Conservation (phyloP, 208 protist species). For the Acanthamoeba triangularis region DNA sequence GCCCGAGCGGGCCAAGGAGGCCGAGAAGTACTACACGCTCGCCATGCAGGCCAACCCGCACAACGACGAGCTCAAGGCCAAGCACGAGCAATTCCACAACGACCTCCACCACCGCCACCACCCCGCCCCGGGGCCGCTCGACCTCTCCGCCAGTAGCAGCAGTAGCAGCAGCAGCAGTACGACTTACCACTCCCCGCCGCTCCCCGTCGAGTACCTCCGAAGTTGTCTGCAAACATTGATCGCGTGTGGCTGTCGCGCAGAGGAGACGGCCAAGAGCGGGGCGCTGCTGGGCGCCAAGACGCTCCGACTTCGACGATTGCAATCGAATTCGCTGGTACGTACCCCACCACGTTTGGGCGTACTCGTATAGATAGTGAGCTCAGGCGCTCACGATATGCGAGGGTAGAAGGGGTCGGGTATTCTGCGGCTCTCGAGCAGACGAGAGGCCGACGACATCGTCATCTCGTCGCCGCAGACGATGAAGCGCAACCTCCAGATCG, state of each 20-base stretch:
- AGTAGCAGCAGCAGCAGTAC: too few species aligned
- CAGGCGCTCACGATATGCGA: neutral
- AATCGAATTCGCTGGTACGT: neutral
- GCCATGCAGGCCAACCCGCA: conserved; percentile 70
- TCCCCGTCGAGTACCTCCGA: too few species aligned
- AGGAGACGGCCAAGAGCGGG: neutral
- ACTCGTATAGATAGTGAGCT: too few species aligned
- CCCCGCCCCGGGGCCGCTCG: neutral
- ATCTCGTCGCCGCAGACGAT: conserved; percentile 70
- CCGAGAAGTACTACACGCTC: conserved; percentile 66
- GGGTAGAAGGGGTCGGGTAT: conserved; percentile 6
- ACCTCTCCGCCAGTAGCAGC: neutral
- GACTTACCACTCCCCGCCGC: too few species aligned
- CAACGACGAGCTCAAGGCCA: conserved; percentile 56
- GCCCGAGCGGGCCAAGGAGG: conserved; percentile 53
- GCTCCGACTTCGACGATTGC: neutral
- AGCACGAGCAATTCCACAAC: conserved; percentile 24
- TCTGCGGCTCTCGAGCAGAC: neutral
- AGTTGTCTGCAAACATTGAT: neutral
- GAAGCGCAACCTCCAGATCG: neutral
- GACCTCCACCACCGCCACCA: neutral
- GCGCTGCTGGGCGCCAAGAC: neutral
- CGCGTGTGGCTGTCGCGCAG: neutral
- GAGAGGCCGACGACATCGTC: conserved; percentile 29
- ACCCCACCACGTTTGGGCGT: neutral